phyloP scores from a whole-genome alignment of 208 protist genomes.

The Porcisia hertigi region DNA sequence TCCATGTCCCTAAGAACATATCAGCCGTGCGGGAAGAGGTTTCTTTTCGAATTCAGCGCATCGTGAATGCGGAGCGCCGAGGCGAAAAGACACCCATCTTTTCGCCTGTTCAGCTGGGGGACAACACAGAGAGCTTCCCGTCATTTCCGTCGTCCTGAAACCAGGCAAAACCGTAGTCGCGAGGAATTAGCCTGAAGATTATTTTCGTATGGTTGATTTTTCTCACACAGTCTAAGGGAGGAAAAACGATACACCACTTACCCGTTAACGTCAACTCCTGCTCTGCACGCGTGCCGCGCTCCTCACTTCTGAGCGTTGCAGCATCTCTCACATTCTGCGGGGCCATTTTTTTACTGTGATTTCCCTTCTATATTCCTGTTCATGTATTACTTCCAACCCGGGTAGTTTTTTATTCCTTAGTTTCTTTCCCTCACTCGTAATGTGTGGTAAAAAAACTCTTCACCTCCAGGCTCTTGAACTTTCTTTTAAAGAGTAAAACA shows the following conservation, averaged over 20 bases:
- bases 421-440: too few species aligned
- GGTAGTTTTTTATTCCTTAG: too few species aligned
- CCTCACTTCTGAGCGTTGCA: neutral
- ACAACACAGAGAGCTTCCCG: neutral
- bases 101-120: conserved; percentile 16
- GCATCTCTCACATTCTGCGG: neutral
- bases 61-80: conserved; percentile 27
- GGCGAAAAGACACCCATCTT: conserved; percentile 21
- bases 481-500: too few species aligned
- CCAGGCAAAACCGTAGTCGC: neutral
- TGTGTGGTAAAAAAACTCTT: too few species aligned
- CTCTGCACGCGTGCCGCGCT: too few species aligned
- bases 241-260: neutral
- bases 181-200: neutral
- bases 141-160: neutral
- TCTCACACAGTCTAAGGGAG: neutral
- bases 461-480: too few species aligned
- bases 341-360: too few species aligned
- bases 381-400: too few species aligned
- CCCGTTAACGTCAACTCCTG: neutral
- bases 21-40: conserved; percentile 24
- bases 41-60: conserved; percentile 17
- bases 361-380: too few species aligned
- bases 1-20: conserved; percentile 48
- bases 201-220: conserved; percentile 3